phyloP scores from a whole-genome alignment of 2,329 filamentous ascomycete genomes.

The Cladobotryum protrusum region DNA sequence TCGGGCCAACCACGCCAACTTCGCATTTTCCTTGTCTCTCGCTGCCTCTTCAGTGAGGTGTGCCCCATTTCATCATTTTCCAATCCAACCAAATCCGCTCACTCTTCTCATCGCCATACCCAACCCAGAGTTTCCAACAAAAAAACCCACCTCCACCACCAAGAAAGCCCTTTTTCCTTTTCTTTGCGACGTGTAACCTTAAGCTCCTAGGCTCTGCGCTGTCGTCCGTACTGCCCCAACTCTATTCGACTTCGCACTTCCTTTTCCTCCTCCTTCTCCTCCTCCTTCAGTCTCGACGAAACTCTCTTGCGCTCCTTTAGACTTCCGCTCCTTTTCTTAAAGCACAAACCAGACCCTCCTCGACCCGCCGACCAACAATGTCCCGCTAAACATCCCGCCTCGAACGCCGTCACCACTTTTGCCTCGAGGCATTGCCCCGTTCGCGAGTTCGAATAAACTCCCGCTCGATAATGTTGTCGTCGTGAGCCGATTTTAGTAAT shows the following conservation, averaged over 20 bases:
- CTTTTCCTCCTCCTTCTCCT: not conserved
- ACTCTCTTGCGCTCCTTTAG: no score
- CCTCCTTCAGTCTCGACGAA: not conserved
- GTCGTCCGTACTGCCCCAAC: no score
- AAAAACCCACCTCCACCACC: not conserved
- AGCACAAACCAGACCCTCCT: no score
- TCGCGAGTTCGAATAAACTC: not conserved
- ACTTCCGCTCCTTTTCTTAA: no score
- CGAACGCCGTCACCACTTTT: not conserved
- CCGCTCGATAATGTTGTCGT: not conserved
- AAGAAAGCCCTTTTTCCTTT: no score
- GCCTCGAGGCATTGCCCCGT: not conserved
- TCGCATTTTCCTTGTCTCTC: not conserved
- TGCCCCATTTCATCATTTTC: conserved; percentile 1
- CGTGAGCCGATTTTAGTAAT: not conserved
- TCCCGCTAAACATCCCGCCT: conserved; percentile 1
- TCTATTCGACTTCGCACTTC: no score
- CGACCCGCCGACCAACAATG: not conserved
- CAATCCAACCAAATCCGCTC: not conserved
- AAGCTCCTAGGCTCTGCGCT: no score
- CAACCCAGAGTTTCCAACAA: not conserved
- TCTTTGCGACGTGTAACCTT: no score
- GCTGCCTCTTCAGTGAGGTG: not conserved
- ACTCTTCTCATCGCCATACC: not conserved
- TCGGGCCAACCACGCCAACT: not conserved